Evolutionary conservation across 2,329 filamentous ascomycete species (phyloP).

Genomic region (Paecilomyces fulvus): DNA sequence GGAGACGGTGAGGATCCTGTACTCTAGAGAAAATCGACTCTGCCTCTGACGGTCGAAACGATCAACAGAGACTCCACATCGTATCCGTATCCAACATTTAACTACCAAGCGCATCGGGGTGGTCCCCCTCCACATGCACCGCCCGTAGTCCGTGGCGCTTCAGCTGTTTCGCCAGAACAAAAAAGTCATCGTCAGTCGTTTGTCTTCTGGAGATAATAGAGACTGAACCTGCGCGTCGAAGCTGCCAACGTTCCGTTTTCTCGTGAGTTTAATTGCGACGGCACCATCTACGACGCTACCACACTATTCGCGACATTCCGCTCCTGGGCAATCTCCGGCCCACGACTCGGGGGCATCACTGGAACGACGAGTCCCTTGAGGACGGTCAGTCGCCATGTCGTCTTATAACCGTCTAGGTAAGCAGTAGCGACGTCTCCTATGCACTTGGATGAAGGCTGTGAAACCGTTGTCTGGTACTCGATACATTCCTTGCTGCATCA

Average conservation of each 20-base stretch:
- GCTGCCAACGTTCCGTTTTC: neutral
- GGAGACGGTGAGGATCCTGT: neutral
- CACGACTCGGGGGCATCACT: constrained; percentile 16
- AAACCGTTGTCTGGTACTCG: neutral
- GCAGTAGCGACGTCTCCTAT: constrained; percentile 28
- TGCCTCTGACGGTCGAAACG: neutral
- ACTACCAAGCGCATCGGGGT: neutral
- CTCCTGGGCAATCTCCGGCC: constrained; percentile 23
- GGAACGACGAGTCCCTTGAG: constrained; percentile 13
- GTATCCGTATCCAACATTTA: neutral
- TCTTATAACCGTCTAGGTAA: constrained; percentile 67
- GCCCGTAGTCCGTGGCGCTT: neutral
- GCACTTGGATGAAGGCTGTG: constrained; percentile 2
- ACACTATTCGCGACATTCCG: constrained; percentile 10
- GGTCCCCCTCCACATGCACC: neutral
- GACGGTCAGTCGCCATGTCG: constrained; percentile 40
- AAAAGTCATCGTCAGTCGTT: neutral
- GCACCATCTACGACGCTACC: neutral
- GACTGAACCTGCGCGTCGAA: neutral
- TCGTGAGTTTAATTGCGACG: neutral
- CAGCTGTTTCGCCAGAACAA: neutral
- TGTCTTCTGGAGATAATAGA: neutral
- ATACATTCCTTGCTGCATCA: neutral
- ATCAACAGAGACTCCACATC: neutral
- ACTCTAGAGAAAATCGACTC: neutral